Percentiles rank a stretch among this genome's conserved stretches.
phyloP scores from a whole-genome alignment of 176 grass and related monocot species.

The Ensete glaucum region DNA sequence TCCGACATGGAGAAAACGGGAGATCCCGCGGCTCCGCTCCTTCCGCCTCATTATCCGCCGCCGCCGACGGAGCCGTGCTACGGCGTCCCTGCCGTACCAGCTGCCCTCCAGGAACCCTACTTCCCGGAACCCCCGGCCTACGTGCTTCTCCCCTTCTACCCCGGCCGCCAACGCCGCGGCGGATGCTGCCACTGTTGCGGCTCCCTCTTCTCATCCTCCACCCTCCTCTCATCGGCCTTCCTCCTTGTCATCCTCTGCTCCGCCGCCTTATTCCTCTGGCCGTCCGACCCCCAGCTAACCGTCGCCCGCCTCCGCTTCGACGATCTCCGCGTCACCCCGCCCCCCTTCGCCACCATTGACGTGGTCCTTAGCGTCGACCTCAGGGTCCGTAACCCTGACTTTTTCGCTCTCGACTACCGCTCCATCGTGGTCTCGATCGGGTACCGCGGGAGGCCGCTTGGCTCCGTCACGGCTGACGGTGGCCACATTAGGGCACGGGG shows the following conservation, averaged over 20 bases:
- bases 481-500: slow-evolving; percentile 12
- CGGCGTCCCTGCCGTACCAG: neutral
- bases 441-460: slow-evolving; percentile 4
- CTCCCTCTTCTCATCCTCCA: neutral
- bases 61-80: neutral
- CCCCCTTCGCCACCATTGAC: neutral
- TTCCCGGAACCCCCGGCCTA: slow-evolving; percentile 3
- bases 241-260: neutral
- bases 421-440: slow-evolving; percentile 7
- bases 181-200: neutral
- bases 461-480: neutral
- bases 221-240: neutral
- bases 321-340: neutral
- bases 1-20: neutral
- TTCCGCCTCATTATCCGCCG: neutral
- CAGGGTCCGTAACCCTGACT: slow-evolving; percentile 14
- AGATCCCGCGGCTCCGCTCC: slow-evolving; percentile 3
- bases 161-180: neutral
- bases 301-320: slow-evolving; percentile 4
- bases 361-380: neutral
- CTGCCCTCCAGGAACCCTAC: neutral
- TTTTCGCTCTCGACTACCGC: slow-evolving; percentile 7
- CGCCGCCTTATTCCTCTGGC: slow-evolving; percentile 13
- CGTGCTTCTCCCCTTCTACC: slow-evolving; percentile 13
- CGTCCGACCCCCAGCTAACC: slow-evolving; percentile 12